Percentiles rank a stretch among this genome's conserved stretches.
Conservation (phyloP, 2,329 filamentous ascomycete species). For the Nemania sp. region DNA sequence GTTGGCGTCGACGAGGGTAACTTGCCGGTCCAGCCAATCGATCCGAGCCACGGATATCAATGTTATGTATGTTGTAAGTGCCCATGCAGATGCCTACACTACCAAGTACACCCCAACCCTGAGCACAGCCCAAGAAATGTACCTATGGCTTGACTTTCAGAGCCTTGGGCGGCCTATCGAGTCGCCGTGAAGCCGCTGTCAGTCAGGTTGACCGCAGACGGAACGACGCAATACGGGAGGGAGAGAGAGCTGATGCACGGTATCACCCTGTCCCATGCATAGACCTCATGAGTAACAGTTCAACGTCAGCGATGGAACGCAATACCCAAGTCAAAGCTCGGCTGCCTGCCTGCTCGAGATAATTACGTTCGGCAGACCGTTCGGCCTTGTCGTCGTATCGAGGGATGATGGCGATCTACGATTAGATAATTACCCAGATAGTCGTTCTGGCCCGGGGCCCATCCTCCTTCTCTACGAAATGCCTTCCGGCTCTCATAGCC, state of each 20-base stretch:
- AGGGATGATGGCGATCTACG: conserved; percentile 12
- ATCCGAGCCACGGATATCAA: conserved; percentile 30
- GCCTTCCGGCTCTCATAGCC: conserved; percentile 2
- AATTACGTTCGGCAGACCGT: conserved; percentile 13
- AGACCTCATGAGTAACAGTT: conserved; percentile 14
- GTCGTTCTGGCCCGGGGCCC: not conserved
- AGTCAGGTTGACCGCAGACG: conserved; percentile 18
- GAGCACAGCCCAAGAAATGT: conserved; percentile 1
- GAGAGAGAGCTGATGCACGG: conserved; percentile 6
- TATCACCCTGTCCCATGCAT: conserved; percentile 26
- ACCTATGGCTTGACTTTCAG: conserved; percentile 20
- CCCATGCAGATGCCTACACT: conserved; percentile 24
- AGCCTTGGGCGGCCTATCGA: conserved; percentile 6
- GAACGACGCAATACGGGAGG: conserved; percentile 12
- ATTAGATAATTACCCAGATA: not conserved
- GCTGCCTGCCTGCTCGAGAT: conserved; percentile 24
- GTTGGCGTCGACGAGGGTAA: conserved; percentile 26
- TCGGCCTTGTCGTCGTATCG: conserved; percentile 10
- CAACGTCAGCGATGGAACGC: conserved; percentile 25
- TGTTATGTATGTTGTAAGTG: conserved; percentile 25
- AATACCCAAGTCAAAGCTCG: conserved; percentile 13
- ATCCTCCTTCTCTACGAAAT: conserved; percentile 1
- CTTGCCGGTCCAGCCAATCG: conserved; percentile 28
- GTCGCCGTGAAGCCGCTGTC: conserved; percentile 18
- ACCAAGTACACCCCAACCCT: conserved; percentile 1